Conservation (phyloP, 495 filamentous ascomycete genomes). For the Chaetomium tenue region DNA sequence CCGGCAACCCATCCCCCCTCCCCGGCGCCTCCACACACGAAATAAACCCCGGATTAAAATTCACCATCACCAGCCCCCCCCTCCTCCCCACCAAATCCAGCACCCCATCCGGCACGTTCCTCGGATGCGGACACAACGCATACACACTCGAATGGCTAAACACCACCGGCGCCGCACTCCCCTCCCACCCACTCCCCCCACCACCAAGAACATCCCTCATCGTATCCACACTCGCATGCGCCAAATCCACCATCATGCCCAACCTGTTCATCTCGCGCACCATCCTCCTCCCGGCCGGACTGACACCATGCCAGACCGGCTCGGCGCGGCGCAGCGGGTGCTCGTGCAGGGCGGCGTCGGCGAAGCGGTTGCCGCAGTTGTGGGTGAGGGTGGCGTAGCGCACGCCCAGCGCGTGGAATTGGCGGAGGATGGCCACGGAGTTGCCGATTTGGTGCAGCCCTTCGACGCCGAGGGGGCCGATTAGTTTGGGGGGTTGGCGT, state of each 20-base stretch:
- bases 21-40: conserved; percentile 56
- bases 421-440: conserved; percentile 70
- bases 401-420: conserved; percentile 75
- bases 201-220: conserved; percentile 66
- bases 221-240: conserved; percentile 64
- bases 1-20: conserved; percentile 58
- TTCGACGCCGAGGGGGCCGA: conserved; percentile 77
- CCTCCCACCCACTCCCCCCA: conserved; percentile 43
- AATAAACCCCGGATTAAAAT: conserved; percentile 77
- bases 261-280: conserved; percentile 77
- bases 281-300: conserved; percentile 62
- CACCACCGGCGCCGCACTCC: conserved; percentile 65
- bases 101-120: conserved; percentile 72
- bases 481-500: conserved; percentile 52
- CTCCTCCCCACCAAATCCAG: conserved; percentile 60
- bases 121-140: conserved; percentile 64
- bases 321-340: conserved; percentile 47
- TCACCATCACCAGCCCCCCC: conserved; percentile 70
- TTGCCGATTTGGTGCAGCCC: conserved; percentile 96
- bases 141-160: conserved; percentile 70
- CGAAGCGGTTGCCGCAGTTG: conserved; percentile 90
- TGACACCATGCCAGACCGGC: conserved; percentile 63
- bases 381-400: conserved; percentile 88
- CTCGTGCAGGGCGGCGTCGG: conserved; percentile 71
- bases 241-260: conserved; percentile 75